These are phyloP conservation scores for Pseudonitzschia pungens DNA, from an alignment of 108 stramenopile genomes.

Conservation along the genomic window DNA sequence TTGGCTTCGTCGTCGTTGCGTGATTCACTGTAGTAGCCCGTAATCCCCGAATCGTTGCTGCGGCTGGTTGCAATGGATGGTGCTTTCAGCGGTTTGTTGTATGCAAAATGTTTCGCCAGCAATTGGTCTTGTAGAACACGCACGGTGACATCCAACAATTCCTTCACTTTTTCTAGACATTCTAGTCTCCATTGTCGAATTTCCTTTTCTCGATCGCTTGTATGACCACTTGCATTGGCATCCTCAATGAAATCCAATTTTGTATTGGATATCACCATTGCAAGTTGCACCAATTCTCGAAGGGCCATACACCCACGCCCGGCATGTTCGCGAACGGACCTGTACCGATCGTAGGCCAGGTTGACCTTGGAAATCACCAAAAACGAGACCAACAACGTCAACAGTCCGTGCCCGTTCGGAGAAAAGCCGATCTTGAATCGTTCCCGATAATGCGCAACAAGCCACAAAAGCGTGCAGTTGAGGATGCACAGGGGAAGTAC, in stretches of 20 bases:
- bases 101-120: slow-evolving; percentile 16
- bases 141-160: not conserved
- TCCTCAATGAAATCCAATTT: not conserved
- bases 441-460: slow-evolving; percentile 22
- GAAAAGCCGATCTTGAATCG: slow-evolving; percentile 29
- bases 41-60: not conserved
- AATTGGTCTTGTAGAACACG: not conserved
- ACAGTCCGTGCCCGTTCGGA: slow-evolving; percentile 45
- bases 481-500: slow-evolving; percentile 55
- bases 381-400: slow-evolving; percentile 52
- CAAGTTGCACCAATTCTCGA: slow-evolving; percentile 53
- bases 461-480: slow-evolving; percentile 34
- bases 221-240: too few species aligned
- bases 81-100: not conserved
- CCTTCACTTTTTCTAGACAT: slow-evolving; percentile 3
- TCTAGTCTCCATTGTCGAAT: slow-evolving; percentile 7
- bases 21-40: not conserved
- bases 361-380: slow-evolving; percentile 55
- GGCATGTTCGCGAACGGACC: slow-evolving; percentile 31
- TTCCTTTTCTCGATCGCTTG: slow-evolving; percentile 7
- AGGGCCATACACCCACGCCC: slow-evolving; percentile 32
- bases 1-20: not conserved
- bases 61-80: not conserved
- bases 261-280: slow-evolving; percentile 26
- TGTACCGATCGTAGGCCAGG: slow-evolving; percentile 55